Evolutionary conservation across 768 basidiomycete species (phyloP), one percentile per base, ranked within the genome.

Genomic region (Rhizopogon vesiculosus): DNA sequence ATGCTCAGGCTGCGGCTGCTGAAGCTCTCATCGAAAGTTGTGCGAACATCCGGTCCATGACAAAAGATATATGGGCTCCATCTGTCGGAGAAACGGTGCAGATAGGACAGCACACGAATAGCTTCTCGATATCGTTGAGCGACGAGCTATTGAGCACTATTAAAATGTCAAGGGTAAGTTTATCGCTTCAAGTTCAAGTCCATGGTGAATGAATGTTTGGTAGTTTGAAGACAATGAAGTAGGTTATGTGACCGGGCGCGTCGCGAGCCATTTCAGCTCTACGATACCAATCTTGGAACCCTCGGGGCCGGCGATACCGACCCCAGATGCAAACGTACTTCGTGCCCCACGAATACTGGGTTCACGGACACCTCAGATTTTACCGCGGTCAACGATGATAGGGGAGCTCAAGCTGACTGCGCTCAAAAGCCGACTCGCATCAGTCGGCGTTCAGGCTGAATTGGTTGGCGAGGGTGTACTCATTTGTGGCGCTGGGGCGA

Each of bases 221-320:
- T 42, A 98, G 94, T 98, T 97, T 66, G 97, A 98, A 65, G 96
- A 98, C 68, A 98, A 94, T 64, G 94, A 98, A 71, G 89, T 99
- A 44, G 93, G 91, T 16, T 95, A 87, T 69, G 85, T 99, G 43
- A 84, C 86, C 19, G 97, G 97, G 19, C 83, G 89, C n/a, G 85
- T 98, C 33, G 79, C 87, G 3, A 82, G 86, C 31, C 87, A 91
- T 55, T 85, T 92, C 16, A 92, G 87, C 58, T 93, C 95, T 2
- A 91, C 86, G 5, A 86, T 98, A 53, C 94, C 96, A 1, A 83
- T 86, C 13, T 84, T 99, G 29, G 95, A 97, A 65, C 86, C 88
- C 6, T 70, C 79, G 29, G 72, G 74, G 22, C 64, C 76, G 42
- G 64, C 69, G 43, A 63, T 64, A 43, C 46, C 58, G 25, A 54